Percentiles rank a stretch among this genome's conserved stretches.
Evolutionary conservation across 306 rosid species (phyloP).

Genomic region (Prunus kanzakura): DNA sequence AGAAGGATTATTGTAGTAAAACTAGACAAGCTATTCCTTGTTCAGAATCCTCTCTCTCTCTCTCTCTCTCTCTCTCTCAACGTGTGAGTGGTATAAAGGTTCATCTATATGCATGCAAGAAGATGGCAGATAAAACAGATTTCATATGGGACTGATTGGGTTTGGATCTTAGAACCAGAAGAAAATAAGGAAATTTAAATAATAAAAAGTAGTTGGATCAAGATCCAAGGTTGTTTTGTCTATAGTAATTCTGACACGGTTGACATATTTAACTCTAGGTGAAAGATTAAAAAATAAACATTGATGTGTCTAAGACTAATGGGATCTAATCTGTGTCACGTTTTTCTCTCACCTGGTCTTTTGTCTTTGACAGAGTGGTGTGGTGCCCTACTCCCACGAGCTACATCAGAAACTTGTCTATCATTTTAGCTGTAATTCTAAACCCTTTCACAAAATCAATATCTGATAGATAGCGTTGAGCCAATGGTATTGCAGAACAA

Average conservation of each 20-base stretch:
- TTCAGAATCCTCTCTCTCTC: not conserved
- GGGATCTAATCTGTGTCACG: slow-evolving; percentile 1
- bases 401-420: slow-evolving; percentile 3
- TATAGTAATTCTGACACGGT: not conserved
- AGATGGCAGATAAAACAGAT: not conserved
- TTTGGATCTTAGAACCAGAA: slow-evolving; percentile 3
- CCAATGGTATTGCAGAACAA: not conserved
- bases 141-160: too few species aligned
- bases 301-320: not conserved
- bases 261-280: not conserved
- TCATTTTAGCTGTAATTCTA: not conserved
- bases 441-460: not conserved
- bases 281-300: not conserved
- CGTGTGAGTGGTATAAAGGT: not conserved
- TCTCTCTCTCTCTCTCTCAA: not conserved
- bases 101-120: not conserved
- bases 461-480: not conserved
- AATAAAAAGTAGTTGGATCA: not conserved
- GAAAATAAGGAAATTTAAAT: not conserved
- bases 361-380: not conserved
- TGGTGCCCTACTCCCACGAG: slow-evolving; percentile 8
- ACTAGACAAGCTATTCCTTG: not conserved
- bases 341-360: not conserved
- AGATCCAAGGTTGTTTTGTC: slow-evolving; percentile 3
- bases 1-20: not conserved